Evolutionary conservation across 345 rosid genomes (phyloP), one percentile per base, ranked within the genome.

Genomic region (Hibiscus tridactylites): DNA sequence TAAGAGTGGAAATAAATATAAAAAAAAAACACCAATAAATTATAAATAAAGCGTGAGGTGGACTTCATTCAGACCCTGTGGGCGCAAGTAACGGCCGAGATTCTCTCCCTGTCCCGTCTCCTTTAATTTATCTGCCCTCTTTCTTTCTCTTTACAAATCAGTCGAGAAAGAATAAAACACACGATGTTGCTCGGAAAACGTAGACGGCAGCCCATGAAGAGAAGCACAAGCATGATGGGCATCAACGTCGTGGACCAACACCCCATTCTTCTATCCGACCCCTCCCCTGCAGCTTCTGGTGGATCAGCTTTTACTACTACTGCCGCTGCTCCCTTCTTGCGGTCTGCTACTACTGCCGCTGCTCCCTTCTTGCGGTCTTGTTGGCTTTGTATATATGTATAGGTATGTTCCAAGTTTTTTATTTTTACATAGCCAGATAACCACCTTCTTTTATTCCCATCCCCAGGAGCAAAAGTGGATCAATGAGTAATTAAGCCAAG

Each of bases 311-410:
- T 46, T 39, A 19, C 52, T 39, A 39, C 9, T 8, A n/a, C n/a
- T n/a, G n/a, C n/a, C n/a, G n/a, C n/a, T n/a, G n/a, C n/a, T n/a
- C n/a, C n/a, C n/a, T n/a, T n/a, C n/a, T n/a, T n/a, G n/a, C n/a
- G n/a, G n/a, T 84, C 78, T 53, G 2, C 10, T 44, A 52, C 21
- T 21, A 75, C 80, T n/a, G 7, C 21, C 8, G 72, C 81, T 24
- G 75, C 84, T 70, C 81, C 81, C 68, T 88, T 93, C 72, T 74
- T 93, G 74, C 77, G 78, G 54, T 83, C 75, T 17, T 93, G 98
- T 73, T 92, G 95, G 42, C 90, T 90, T 75, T 93, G 98, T 92
- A 65, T 92, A 88, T 78, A 92, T 92, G 96, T 92, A 92, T 71
- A 88, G 91, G 97, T 92, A 81, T 0, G 11, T 3, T 39, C 2